Evolutionary conservation across 129 eudicot species (phyloP).

Genomic region (Saussurea involucrata): DNA sequence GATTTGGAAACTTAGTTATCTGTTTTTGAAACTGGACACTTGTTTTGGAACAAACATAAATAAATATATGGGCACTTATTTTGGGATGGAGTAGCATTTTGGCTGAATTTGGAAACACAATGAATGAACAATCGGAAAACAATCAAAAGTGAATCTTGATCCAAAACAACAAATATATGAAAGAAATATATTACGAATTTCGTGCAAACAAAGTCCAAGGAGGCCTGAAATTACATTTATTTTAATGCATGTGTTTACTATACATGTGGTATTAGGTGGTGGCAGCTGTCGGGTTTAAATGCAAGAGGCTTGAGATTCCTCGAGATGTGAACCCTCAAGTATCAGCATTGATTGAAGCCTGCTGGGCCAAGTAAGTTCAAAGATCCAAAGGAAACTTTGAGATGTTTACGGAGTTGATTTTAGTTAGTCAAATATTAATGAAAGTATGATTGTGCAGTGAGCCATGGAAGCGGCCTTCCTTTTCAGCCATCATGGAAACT

Average conservation of each 20-base stretch:
- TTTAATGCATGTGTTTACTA: not conserved
- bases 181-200: not conserved
- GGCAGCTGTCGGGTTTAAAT: slow-evolving; percentile 81
- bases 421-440: not conserved
- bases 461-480: slow-evolving; percentile 75
- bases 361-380: slow-evolving; percentile 78
- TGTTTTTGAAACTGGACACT: not conserved
- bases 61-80: too few relatives aligned
- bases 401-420: not conserved
- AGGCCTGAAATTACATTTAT: not conserved
- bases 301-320: slow-evolving; percentile 79
- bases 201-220: not conserved
- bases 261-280: slow-evolving; percentile 51
- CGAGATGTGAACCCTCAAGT: slow-evolving; percentile 65
- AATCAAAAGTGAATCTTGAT: not conserved
- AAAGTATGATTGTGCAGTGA: slow-evolving; percentile 44
- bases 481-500: slow-evolving; percentile 61
- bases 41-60: too few relatives aligned
- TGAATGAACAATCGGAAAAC: not conserved
- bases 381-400: not conserved
- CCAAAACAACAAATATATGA: not conserved
- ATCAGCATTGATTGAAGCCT: slow-evolving; percentile 72
- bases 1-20: not conserved
- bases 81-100: not conserved
- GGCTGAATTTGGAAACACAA: not conserved